These are phyloP conservation scores for Aspergillus udagawae DNA, from an alignment of 2,329 filamentous ascomycete species.

Conservation along the genomic window DNA sequence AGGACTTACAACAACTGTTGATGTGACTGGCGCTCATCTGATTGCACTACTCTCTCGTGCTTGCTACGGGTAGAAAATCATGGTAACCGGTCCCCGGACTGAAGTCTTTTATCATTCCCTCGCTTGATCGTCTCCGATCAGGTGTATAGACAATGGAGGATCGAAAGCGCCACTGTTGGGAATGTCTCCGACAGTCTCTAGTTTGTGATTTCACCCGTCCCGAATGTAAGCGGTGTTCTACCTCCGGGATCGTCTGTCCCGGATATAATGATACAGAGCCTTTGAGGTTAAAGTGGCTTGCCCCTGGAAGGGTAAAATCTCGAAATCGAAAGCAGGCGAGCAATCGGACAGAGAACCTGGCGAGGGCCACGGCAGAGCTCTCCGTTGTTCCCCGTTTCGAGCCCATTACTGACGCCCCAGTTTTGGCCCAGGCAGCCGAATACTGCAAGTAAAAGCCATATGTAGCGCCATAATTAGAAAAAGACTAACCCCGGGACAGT, in stretches of 20 bases:
- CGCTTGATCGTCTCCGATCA: no score
- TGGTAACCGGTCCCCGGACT: no score
- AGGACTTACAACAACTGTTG: no score
- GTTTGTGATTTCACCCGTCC: conserved; percentile 40
- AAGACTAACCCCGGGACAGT: conserved; percentile 15
- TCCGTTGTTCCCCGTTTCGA: neutral
- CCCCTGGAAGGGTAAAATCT: conserved; percentile 2
- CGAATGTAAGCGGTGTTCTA: conserved; percentile 36
- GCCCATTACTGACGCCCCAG: conserved; percentile 13
- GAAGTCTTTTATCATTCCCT: no score
- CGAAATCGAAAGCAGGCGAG: neutral
- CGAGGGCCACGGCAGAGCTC: neutral
- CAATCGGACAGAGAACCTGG: neutral
- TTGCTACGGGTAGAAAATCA: no score
- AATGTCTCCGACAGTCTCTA: conserved; percentile 39
- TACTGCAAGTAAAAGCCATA: conserved; percentile 25
- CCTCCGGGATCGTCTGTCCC: conserved; percentile 33
- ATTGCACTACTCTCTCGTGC: no score
- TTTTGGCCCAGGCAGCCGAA: conserved; percentile 22
- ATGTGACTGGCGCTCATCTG: no score
- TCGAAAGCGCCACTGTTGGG: conserved; percentile 38
- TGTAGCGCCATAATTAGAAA: no score
- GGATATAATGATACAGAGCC: conserved; percentile 40
- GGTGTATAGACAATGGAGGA: neutral
- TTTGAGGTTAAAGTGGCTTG: conserved; percentile 32